These are phyloP conservation scores for Gloeopeniophorella convolvens DNA, from an alignment of 768 basidiomycete genomes.

Conservation along the genomic window DNA sequence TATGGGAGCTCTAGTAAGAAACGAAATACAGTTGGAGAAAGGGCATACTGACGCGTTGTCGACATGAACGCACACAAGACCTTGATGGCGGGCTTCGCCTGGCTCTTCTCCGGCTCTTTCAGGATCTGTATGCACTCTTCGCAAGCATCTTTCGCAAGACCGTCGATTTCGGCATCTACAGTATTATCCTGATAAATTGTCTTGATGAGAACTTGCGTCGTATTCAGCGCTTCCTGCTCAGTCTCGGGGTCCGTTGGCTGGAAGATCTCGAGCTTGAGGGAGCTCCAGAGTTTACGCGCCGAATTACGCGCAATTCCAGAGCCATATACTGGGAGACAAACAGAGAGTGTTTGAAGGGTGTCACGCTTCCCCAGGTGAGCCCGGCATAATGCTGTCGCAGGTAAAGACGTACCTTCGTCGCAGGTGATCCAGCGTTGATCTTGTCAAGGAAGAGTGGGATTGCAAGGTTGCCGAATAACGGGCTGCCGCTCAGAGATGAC, in stretches of 20 bases:
- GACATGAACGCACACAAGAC: constrained; percentile 70
- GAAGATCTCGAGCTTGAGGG: constrained; percentile 91
- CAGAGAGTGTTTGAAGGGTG: constrained; percentile 68
- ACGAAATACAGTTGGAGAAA: neutral
- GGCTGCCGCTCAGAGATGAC: constrained; percentile 68
- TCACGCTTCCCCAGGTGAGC: constrained; percentile 55
- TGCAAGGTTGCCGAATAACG: constrained; percentile 76
- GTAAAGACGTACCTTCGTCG: constrained; percentile 60
- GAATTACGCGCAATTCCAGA: constrained; percentile 47
- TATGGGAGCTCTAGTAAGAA: constrained; percentile 26
- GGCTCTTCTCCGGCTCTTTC: constrained; percentile 88
- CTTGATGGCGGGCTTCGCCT: constrained; percentile 83
- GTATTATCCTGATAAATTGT: constrained; percentile 54
- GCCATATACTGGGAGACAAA: constrained; percentile 85
- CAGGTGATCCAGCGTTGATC: constrained; percentile 70
- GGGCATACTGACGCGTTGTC: constrained; percentile 60
- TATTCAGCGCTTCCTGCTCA: constrained; percentile 65
- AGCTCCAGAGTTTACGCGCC: constrained; percentile 82
- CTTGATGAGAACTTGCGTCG: constrained; percentile 64
- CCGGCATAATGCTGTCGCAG: neutral
- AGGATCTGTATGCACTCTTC: constrained; percentile 76
- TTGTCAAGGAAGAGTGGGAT: constrained; percentile 91
- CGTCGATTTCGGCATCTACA: constrained; percentile 36
- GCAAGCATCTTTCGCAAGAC: constrained; percentile 67
- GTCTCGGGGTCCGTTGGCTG: constrained; percentile 80